Percentiles rank a stretch among this genome's conserved stretches.
These are phyloP conservation scores for Endocarpon pusillum DNA, from an alignment of 495 filamentous ascomycete genomes.

Conservation along the genomic window DNA sequence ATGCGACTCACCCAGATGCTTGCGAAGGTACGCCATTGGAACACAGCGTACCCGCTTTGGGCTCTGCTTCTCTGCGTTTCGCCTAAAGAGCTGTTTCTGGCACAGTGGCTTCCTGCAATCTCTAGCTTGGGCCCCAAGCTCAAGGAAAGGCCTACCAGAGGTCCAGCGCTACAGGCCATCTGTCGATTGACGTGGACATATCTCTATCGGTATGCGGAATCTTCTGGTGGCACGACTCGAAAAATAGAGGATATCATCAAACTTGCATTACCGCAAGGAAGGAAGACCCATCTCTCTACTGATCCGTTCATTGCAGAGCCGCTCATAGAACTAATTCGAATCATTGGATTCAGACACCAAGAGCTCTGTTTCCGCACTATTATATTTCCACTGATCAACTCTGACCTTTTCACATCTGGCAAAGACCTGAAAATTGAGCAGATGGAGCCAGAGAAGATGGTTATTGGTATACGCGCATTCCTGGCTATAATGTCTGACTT, in stretches of 20 bases:
- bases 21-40: conserved; percentile 81
- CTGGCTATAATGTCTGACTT: conserved; percentile 82
- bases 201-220: conserved; percentile 67
- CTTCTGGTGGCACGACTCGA: conserved; percentile 44
- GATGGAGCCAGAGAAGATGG: conserved; percentile 88
- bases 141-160: conserved; percentile 65
- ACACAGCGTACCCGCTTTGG: conserved; percentile 67
- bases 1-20: conserved; percentile 66
- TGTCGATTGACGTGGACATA: conserved; percentile 94
- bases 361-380: conserved; percentile 83
- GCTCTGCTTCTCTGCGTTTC: conserved; percentile 77
- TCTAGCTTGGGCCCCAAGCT: conserved; percentile 56
- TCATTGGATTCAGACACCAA: conserved; percentile 86
- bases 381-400: conserved; percentile 88
- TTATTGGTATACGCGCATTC: conserved; percentile 88
- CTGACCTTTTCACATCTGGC: conserved; percentile 63
- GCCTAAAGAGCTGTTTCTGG: conserved; percentile 60
- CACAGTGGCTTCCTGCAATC: conserved; percentile 72
- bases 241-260: conserved; percentile 79
- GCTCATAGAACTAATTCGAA: conserved; percentile 78
- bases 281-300: conserved; percentile 58
- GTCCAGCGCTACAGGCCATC: conserved; percentile 72
- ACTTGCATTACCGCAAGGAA: conserved; percentile 61
- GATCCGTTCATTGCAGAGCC: conserved; percentile 75
- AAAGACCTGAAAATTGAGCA: conserved; percentile 78